phyloP scores from a whole-genome alignment of 2,329 filamentous ascomycete genomes.

The Cordyceps cateniannulata region DNA sequence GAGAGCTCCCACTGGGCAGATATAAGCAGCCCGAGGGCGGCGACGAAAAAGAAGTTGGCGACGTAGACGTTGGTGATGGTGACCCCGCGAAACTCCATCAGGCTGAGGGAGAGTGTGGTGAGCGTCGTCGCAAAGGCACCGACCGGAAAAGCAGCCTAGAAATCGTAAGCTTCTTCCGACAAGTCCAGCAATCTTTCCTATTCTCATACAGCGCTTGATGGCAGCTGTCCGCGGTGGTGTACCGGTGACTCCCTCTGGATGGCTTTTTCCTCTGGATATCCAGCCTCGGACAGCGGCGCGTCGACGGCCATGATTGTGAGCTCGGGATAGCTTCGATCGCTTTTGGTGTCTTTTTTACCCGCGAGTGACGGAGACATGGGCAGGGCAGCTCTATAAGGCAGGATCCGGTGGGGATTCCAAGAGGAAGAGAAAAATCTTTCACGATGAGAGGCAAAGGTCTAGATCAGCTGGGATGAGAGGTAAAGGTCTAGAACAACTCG shows the following conservation, averaged over 20 bases:
- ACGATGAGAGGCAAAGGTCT: neutral
- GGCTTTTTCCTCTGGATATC: neutral
- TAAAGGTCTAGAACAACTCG: neutral
- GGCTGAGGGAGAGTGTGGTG: conserved; percentile 44
- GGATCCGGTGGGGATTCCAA: too few relatives aligned
- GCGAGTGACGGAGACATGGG: neutral
- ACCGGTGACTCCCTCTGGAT: neutral
- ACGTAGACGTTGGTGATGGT: conserved; percentile 45
- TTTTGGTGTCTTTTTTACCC: neutral
- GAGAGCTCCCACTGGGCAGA: conserved; percentile 51
- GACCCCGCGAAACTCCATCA: conserved; percentile 50
- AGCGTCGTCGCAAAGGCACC: conserved; percentile 49
- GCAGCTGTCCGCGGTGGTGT: neutral
- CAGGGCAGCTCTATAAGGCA: neutral
- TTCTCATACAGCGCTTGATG: neutral
- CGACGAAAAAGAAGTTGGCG: conserved; percentile 46
- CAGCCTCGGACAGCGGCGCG: neutral
- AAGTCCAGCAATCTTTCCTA: neutral
- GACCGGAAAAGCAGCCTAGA: conserved; percentile 41
- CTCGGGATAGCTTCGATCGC: neutral
- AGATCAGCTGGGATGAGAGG: neutral
- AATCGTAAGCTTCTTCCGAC: neutral
- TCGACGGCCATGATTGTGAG: neutral
- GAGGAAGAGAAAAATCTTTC: neutral
- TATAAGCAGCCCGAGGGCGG: conserved; percentile 44